A percentile compares a stretch with the other conserved stretches of the same genome.
Evolutionary conservation across 2,329 filamentous ascomycete species (phyloP).

Genomic region (Phyllosticta citribraziliensis): DNA sequence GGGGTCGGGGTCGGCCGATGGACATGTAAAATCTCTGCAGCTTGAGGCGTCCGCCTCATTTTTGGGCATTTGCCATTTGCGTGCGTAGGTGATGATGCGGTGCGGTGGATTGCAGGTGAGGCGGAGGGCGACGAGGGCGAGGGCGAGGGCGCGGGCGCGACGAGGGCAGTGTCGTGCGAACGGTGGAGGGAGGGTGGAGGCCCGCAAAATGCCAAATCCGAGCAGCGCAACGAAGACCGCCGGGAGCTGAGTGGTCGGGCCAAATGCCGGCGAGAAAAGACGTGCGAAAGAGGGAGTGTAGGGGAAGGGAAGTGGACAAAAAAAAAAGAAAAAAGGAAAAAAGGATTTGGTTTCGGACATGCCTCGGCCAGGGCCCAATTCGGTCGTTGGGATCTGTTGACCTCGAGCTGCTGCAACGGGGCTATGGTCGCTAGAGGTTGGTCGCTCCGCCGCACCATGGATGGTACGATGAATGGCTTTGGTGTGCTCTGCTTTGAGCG

Average conservation of each 20-base stretch:
- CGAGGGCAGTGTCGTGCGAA: not conserved
- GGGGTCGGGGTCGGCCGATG: not conserved
- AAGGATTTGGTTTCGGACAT: not conserved
- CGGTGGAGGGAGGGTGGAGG: constrained; percentile 1
- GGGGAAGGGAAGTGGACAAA: not conserved
- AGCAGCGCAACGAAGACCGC: constrained; percentile 5
- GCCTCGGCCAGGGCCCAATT: not conserved
- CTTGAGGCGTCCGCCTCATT: not conserved
- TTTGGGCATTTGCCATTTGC: not conserved
- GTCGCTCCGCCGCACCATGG: constrained; percentile 3
- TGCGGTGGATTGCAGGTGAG: not conserved
- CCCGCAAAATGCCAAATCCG: not conserved
- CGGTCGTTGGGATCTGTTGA: not conserved
- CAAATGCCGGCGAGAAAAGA: constrained; percentile 1
- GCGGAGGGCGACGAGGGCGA: constrained; percentile 2
- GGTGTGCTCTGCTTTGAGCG: not conserved
- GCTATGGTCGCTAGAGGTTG: not conserved
- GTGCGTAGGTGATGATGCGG: not conserved
- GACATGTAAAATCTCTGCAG: not conserved
- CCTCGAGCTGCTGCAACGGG: not conserved
- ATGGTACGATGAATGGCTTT: constrained; percentile 8
- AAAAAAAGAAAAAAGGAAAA: not conserved
- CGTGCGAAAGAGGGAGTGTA: no score
- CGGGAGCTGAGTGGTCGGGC: constrained; percentile 1
- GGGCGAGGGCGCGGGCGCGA: not conserved